Percentiles rank a stretch among this genome's conserved stretches.
These are phyloP conservation scores for Glutinoglossum americanum DNA, from an alignment of 495 filamentous ascomycete species.

Conservation along the genomic window DNA sequence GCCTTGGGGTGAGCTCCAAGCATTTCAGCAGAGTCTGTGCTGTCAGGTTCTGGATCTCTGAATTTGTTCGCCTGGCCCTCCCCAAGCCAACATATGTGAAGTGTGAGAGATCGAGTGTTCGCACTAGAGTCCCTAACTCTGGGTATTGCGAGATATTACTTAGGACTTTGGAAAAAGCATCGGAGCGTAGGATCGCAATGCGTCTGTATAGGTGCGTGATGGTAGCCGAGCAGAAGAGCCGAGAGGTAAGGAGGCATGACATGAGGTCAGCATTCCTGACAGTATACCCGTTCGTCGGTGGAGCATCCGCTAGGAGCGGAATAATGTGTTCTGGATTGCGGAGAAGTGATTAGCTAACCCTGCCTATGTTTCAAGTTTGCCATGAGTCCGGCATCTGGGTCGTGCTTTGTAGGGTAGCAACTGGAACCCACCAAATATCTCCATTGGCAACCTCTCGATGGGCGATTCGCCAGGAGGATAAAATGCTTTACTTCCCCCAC, in stretches of 20 bases:
- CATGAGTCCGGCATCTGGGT: not conserved
- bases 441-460: slow-evolving; percentile 45
- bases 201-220: slow-evolving; percentile 58
- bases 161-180: slow-evolving; percentile 71
- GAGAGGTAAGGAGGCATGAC: slow-evolving; percentile 54
- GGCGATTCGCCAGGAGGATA: slow-evolving; percentile 24
- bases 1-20: slow-evolving; percentile 50
- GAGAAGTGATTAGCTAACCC: not conserved
- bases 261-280: slow-evolving; percentile 68
- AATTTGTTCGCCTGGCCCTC: slow-evolving; percentile 56
- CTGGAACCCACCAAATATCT: slow-evolving; percentile 44
- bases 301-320: slow-evolving; percentile 47
- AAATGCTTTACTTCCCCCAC: not conserved
- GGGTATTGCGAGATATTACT: slow-evolving; percentile 45
- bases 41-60: slow-evolving; percentile 63
- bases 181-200: slow-evolving; percentile 71
- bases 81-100: slow-evolving; percentile 71
- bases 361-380: not conserved
- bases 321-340: slow-evolving; percentile 44
- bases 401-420: not conserved
- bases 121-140: slow-evolving; percentile 57
- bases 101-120: slow-evolving; percentile 70
- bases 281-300: slow-evolving; percentile 57
- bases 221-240: slow-evolving; percentile 53
- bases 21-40: slow-evolving; percentile 53